phyloP scores from a whole-genome alignment of 306 rosid species.

The Begonia loranthoides region DNA sequence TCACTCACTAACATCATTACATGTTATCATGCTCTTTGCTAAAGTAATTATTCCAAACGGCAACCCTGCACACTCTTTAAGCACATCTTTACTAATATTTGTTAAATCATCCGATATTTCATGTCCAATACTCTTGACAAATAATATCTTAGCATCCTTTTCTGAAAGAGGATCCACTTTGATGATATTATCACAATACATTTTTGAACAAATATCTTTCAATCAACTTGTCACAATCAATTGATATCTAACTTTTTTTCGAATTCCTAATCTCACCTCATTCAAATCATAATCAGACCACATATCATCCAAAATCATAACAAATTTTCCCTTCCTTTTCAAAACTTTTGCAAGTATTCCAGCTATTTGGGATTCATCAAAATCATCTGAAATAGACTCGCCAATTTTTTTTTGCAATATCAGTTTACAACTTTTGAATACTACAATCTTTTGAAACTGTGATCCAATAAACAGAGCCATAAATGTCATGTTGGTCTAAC shows the following conservation, averaged over 20 bases:
- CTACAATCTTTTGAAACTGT: too few relatives aligned
- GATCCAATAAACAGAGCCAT: too few relatives aligned
- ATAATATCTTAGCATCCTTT: conserved; percentile 2
- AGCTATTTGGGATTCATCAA: not conserved
- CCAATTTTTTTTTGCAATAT: not conserved
- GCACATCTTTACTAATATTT: not conserved
- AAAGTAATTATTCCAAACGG: too few relatives aligned
- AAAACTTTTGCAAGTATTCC: not conserved
- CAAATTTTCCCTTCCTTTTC: conserved; percentile 4
- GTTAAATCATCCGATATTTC: not conserved
- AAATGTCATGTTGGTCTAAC: too few relatives aligned
- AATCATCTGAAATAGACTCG: not conserved
- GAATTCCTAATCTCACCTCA: conserved; percentile 16
- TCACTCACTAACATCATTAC: too few relatives aligned
- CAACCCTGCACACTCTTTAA: too few relatives aligned
- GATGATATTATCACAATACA: conserved; percentile 3
- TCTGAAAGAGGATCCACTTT: not conserved
- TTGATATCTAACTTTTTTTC: conserved; percentile 4
- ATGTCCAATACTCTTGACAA: conserved; percentile 5
- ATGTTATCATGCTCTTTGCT: too few relatives aligned
- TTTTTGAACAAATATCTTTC: conserved; percentile 6
- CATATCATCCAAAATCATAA: too few relatives aligned
- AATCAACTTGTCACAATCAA: conserved; percentile 18
- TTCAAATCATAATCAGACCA: too few relatives aligned
- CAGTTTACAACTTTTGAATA: conserved; percentile 3